Conservation (phyloP, 2,329 filamentous ascomycete species). For the Pseudocercospora fijiensis region DNA sequence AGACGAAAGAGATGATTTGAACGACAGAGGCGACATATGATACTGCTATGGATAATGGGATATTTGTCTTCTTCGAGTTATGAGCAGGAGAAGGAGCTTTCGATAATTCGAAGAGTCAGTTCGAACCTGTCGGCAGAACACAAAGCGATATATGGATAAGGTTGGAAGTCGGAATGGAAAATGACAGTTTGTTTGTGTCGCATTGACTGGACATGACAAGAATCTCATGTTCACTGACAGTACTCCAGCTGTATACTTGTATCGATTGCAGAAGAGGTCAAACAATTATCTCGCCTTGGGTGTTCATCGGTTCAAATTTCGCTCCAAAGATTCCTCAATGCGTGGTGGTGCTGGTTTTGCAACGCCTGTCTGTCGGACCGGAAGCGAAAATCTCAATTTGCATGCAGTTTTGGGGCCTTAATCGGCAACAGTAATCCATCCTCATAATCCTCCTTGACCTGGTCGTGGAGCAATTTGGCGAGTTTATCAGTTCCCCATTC, state of each 20-base stretch:
- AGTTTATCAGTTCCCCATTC: conserved; percentile 26
- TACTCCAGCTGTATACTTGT: neutral
- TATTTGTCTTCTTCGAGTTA: too few species aligned
- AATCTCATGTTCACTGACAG: neutral
- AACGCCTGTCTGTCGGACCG: neutral
- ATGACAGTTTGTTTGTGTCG: too few species aligned
- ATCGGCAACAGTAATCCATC: conserved; percentile 33
- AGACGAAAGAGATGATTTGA: neutral
- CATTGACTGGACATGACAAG: too few species aligned
- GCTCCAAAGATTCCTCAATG: neutral
- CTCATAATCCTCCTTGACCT: conserved; percentile 26
- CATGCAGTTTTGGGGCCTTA: neutral
- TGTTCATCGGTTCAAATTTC: neutral
- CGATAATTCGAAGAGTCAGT: too few species aligned
- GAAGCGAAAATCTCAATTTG: neutral
- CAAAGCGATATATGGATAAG: too few species aligned
- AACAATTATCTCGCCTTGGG: neutral
- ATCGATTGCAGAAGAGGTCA: neutral
- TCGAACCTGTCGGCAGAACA: too few species aligned
- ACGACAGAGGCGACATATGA: neutral
- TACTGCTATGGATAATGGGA: too few species aligned
- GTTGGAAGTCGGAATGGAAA: too few species aligned
- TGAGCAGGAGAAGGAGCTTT: too few species aligned
- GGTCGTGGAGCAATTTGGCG: conserved; percentile 24
- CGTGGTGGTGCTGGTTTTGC: neutral